Percentiles rank a stretch among this genome's conserved stretches.
These are phyloP conservation scores for Aspergillus novofumigatus DNA, from an alignment of 2,329 filamentous ascomycete species.

Conservation along the genomic window DNA sequence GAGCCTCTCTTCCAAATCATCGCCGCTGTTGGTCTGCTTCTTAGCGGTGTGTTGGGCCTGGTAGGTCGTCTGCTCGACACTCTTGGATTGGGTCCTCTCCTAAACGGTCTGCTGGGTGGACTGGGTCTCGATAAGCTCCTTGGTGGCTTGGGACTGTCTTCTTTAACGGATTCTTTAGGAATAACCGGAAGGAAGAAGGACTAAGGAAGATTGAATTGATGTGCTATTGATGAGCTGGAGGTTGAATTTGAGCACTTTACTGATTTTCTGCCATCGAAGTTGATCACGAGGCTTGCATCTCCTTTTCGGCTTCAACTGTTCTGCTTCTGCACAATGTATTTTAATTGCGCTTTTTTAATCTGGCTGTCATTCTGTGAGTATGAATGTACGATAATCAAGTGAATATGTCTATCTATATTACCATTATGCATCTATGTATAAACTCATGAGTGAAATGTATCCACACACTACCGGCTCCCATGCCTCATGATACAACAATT, in stretches of 20 bases:
- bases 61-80: constrained; percentile 77
- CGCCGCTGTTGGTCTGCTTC: constrained; percentile 76
- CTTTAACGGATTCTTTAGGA: constrained; percentile 36
- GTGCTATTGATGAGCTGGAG: neutral
- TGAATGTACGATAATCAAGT: neutral
- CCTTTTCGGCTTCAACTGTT: neutral
- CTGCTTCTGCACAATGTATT: neutral
- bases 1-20: constrained; percentile 92
- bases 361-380: constrained; percentile 2
- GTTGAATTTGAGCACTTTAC: neutral
- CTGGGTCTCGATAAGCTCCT: constrained; percentile 60
- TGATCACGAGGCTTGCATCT: neutral
- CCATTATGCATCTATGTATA: constrained; percentile 16
- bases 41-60: constrained; percentile 78
- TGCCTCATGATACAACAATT: neutral
- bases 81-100: constrained; percentile 74
- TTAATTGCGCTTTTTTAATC: neutral
- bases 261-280: neutral
- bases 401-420: constrained; percentile 9
- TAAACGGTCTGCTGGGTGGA: constrained; percentile 71
- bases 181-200: constrained; percentile 17
- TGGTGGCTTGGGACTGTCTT: constrained; percentile 50
- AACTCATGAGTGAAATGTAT: constrained; percentile 1
- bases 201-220: neutral
- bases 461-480: neutral